These are phyloP conservation scores for Trametes sanguinea DNA, from an alignment of 768 basidiomycete genomes.

Conservation along the genomic window DNA sequence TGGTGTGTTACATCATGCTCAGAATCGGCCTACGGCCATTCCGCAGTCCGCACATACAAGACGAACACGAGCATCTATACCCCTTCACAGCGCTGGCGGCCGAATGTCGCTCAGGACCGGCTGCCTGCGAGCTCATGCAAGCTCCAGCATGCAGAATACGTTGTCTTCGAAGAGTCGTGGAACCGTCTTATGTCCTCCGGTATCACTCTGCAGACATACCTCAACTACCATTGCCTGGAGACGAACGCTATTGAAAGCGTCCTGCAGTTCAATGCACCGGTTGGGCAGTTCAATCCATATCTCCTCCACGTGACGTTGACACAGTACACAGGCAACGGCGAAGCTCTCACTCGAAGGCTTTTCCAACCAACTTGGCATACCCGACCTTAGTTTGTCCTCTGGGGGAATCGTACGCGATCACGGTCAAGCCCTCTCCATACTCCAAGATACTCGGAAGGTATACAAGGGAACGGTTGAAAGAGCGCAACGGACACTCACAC, in stretches of 20 bases:
- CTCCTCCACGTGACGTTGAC: not conserved
- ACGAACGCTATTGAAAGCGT: conserved; percentile 15
- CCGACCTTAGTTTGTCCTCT: not conserved
- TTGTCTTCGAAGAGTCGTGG: conserved; percentile 6
- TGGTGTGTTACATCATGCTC: not conserved
- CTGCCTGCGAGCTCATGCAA: conserved; percentile 16
- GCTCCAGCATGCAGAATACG: conserved; percentile 14
- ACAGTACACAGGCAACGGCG: not conserved
- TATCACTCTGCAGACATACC: not conserved
- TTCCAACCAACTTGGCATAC: not conserved
- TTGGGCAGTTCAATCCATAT: not conserved
- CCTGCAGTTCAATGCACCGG: conserved; percentile 11
- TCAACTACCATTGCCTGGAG: conserved; percentile 16
- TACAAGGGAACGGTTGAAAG: not conserved
- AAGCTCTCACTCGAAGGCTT: conserved; percentile 1
- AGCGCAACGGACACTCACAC: not conserved
- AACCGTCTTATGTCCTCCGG: not conserved
- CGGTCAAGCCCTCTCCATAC: conserved; percentile 5
- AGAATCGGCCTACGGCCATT: not conserved
- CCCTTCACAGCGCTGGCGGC: conserved; percentile 14
- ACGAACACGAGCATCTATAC: conserved; percentile 16
- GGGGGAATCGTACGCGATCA: conserved; percentile 12
- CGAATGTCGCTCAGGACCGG: conserved; percentile 11
- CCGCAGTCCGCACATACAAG: conserved; percentile 10
- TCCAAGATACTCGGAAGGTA: conserved; percentile 12